phyloP scores from a whole-genome alignment of 2,329 filamentous ascomycete species.

The Curvularia lunata region DNA sequence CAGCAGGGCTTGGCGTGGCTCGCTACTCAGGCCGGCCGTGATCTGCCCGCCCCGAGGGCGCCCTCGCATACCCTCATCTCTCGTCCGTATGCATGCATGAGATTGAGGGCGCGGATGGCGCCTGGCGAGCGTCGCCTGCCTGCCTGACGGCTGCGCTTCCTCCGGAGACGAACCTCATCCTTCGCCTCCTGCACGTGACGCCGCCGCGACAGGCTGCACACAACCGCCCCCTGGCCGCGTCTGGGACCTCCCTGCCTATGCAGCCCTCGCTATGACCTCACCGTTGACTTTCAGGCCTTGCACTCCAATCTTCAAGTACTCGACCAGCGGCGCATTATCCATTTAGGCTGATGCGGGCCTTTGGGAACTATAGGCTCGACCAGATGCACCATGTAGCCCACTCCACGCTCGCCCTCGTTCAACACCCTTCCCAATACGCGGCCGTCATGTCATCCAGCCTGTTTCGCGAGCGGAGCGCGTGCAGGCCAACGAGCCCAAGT shows the following conservation, averaged over 20 bases:
- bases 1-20: constrained; percentile 25
- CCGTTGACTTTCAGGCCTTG: constrained; percentile 17
- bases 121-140: constrained; percentile 6
- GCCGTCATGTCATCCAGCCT: constrained; percentile 12
- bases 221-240: constrained; percentile 6
- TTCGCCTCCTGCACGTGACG: constrained; percentile 22
- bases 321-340: constrained; percentile 36
- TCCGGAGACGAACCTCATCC: constrained; percentile 3
- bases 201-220: constrained; percentile 7
- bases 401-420: constrained; percentile 15
- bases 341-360: constrained; percentile 40
- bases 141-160: constrained; percentile 13
- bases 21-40: constrained; percentile 27
- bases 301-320: constrained; percentile 28
- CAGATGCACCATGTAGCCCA: constrained; percentile 28
- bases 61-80: constrained; percentile 34
- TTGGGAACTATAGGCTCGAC: constrained; percentile 25
- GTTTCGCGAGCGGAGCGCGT: constrained; percentile 14
- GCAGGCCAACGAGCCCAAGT: constrained; percentile 14
- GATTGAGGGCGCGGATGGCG: constrained; percentile 24
- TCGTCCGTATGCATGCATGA: constrained; percentile 35
- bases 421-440: constrained; percentile 14
- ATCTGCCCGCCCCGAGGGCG: constrained; percentile 36
- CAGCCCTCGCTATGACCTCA: constrained; percentile 27
- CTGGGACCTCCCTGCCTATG: constrained; percentile 22